phyloP scores from a whole-genome alignment of 805 yeast genomes.

The Ogataea wickerhamii region DNA sequence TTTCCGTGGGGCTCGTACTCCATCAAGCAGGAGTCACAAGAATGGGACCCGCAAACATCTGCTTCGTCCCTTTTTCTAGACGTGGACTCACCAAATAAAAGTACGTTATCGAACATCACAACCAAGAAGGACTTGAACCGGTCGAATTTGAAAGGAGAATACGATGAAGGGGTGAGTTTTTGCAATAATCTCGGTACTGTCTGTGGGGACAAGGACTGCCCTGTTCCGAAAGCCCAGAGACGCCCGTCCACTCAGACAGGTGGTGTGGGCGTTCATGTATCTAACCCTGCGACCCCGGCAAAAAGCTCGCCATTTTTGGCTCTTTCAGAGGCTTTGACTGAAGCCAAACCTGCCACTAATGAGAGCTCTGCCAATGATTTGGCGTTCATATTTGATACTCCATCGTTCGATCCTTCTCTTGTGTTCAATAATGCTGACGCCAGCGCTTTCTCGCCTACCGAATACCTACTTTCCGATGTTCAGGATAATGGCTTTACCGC shows the following conservation, averaged over 20 bases:
- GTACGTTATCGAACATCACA: constrained; percentile 1
- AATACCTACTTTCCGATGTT: constrained; percentile 6
- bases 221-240: constrained; percentile 48
- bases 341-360: constrained; percentile 9
- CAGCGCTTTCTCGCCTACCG: constrained; percentile 16
- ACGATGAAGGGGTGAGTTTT: constrained; percentile 72
- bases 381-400: constrained; percentile 43
- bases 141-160: constrained; percentile 33
- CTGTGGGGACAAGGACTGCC: constrained; percentile 73
- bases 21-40: no score
- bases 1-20: constrained; percentile 7
- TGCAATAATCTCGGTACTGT: constrained; percentile 75
- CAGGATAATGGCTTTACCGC: constrained; percentile 5
- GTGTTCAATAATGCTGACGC: constrained; percentile 37
- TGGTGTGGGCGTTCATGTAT: constrained; percentile 1
- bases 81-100: constrained; percentile 2
- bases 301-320: constrained; percentile 23
- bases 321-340: constrained; percentile 17
- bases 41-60: background rate
- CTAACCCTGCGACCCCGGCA: constrained; percentile 1
- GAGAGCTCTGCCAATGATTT: constrained; percentile 34
- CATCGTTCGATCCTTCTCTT: constrained; percentile 50
- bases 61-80: background rate
- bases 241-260: constrained; percentile 11
- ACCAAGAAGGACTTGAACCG: constrained; percentile 19